Base-by-base conservation (phyloP, 108 stramenopile species). In the Thalassiosira profunda region DNA sequence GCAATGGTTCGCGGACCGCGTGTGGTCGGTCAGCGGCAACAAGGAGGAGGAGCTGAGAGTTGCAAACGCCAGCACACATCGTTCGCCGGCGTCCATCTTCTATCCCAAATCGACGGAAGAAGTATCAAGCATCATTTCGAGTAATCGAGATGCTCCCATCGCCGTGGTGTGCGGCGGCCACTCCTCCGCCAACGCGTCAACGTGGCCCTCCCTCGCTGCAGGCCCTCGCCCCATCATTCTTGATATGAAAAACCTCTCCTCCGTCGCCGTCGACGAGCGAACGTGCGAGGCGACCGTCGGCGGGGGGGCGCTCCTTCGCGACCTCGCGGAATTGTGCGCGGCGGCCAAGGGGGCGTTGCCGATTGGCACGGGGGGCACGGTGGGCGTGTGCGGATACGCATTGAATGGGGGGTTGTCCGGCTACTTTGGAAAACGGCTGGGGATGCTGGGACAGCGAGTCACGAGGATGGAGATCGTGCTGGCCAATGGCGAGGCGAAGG, bases 161-260 rank as follows among this genome's bases (percentile, higher is more conserved):
- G 65, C 65, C 38, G 55, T 58, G 24, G 65, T 67, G 12, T 67
- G 65, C 30, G 65, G 65, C 23, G 65, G 65, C 24, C 65, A 67
- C 41, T 67, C 65, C 23, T 67, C 65, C n/a, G 56, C 65, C 2
- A 67, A 67, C 21, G 55, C 45, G 5, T 25, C 65, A 1, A 58
- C 65, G 31, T 58, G 57, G 37, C 55, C 65, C 24, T 21, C 15
- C 17, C 21, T 9, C 3, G 51, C 17, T 3, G 9, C 29, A n/a
- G 3, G 5, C 40, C 12, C 11, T 2, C 28, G 5, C 10, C 31
- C 65, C n/a, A 42, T 67, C 10, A 57, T 67, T 21, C 18, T 67
- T 15, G 65, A 67, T 36, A 57, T 67, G 65, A 42, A 58, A 29
- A 26, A 67, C 34, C 41, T 67, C 42, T 28, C 55, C 17, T 67